Percentiles rank a stretch among this genome's conserved stretches.
phyloP scores from a whole-genome alignment of 2,329 filamentous ascomycete species.

The Cladosporium sp. region DNA sequence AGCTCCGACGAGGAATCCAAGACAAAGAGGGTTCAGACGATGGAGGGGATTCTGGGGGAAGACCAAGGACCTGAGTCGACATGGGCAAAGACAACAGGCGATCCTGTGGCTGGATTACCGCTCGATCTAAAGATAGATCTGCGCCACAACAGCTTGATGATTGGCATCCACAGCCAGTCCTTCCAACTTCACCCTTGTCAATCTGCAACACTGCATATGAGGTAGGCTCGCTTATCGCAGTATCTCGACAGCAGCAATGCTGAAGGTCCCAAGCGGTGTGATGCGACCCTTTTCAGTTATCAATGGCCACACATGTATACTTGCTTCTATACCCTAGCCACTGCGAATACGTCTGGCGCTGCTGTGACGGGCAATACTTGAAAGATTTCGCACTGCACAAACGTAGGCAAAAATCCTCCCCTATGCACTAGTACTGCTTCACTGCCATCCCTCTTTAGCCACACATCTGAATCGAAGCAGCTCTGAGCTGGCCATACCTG shows the following conservation, averaged over 20 bases:
- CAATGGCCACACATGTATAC: no score
- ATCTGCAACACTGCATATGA: background rate
- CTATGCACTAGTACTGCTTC: no score
- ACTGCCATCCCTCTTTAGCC: no score
- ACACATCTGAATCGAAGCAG: no score
- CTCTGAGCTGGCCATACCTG: no score
- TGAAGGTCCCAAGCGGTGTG: background rate
- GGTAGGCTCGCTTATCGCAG: background rate
- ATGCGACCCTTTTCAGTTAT: no score
- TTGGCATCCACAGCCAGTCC: background rate
- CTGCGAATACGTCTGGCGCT: no score
- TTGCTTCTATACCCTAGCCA: no score
- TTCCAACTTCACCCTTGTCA: background rate
- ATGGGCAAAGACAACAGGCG: background rate
- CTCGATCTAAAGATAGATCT: background rate
- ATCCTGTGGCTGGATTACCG: background rate
- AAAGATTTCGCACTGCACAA: no score
- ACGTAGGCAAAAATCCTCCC: no score
- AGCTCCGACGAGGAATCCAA: background rate
- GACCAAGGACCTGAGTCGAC: background rate
- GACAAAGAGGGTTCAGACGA: background rate
- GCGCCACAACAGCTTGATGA: constrained; percentile 1
- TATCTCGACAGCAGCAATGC: background rate
- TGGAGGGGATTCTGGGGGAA: background rate
- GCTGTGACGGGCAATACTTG: no score